Conservation (phyloP, 495 filamentous ascomycete genomes). For the Neurospora sp. region DNA sequence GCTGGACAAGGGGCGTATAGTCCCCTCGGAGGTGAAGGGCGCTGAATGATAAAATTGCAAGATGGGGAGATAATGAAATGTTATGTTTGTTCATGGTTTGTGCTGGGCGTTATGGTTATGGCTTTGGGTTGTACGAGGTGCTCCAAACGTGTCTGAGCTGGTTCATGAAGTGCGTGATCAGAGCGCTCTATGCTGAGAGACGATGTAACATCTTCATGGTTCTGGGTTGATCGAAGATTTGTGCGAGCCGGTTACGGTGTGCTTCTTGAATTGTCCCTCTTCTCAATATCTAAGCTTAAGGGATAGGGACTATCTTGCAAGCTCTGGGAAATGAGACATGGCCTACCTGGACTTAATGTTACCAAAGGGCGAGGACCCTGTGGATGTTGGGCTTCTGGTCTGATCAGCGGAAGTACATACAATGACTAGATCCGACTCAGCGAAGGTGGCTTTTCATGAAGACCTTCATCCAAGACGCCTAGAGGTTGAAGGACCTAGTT, state of each 20-base stretch:
- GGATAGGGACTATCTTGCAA: too few relatives aligned
- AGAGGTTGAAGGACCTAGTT: neutral
- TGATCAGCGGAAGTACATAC: neutral
- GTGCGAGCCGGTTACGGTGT: neutral
- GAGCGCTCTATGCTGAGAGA: neutral
- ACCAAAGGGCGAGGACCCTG: neutral
- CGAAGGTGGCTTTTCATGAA: neutral
- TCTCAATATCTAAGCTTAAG: neutral
- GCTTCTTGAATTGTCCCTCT: neutral
- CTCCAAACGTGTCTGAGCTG: neutral
- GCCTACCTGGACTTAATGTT: neutral
- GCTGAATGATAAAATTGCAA: neutral
- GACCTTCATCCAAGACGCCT: neutral
- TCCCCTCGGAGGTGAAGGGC: constrained; percentile 6
- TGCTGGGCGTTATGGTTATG: neutral
- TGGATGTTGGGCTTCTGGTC: neutral
- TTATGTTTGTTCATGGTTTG: neutral
- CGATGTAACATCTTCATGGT: neutral
- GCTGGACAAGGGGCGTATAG: constrained; percentile 9
- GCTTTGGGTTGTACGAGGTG: neutral
- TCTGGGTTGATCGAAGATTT: neutral
- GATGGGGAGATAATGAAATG: neutral
- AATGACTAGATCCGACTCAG: neutral
- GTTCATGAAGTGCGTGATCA: neutral
- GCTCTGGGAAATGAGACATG: too few relatives aligned